phyloP scores from a whole-genome alignment of 2,329 filamentous ascomycete species.

The Monosporascus sp. region DNA sequence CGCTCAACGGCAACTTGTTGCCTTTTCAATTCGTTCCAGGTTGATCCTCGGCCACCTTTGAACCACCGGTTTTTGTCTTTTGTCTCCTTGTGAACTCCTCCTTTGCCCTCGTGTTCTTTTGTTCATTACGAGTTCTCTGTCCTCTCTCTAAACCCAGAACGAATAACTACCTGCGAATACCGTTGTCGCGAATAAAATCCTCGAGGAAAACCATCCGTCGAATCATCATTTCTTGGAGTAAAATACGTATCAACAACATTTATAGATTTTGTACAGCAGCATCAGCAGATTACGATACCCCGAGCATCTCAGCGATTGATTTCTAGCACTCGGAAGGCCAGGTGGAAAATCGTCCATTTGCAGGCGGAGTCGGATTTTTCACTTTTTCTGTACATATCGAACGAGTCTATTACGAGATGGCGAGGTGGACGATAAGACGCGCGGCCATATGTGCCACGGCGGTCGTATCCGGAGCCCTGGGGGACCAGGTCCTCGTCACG shows the following conservation, averaged over 20 bases:
- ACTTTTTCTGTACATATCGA: slow-evolving; percentile 5
- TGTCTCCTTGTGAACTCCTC: slow-evolving; percentile 7
- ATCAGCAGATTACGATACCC: not conserved
- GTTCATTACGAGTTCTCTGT: slow-evolving; percentile 8
- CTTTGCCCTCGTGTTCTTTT: slow-evolving; percentile 14
- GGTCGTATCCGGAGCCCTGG: slow-evolving; percentile 47
- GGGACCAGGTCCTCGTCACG: slow-evolving; percentile 70
- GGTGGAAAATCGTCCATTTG: not conserved
- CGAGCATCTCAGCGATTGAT: not conserved
- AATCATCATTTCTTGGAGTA: not conserved
- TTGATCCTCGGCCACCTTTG: slow-evolving; percentile 51
- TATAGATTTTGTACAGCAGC: not conserved
- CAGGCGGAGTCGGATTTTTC: not conserved
- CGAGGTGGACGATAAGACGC: slow-evolving; percentile 22
- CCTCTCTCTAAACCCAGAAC: not conserved
- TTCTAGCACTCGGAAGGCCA: not conserved
- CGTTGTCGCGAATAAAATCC: not conserved
- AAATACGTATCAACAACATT: not conserved
- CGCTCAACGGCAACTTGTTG: slow-evolving; percentile 23
- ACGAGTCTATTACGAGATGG: slow-evolving; percentile 17
- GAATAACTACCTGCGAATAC: not conserved
- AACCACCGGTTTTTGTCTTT: slow-evolving; percentile 17
- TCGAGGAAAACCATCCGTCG: not conserved
- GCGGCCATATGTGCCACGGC: slow-evolving; percentile 29
- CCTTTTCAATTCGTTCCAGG: slow-evolving; percentile 44